phyloP scores from a whole-genome alignment of 2,329 filamentous ascomycete genomes.

The Trichophyton rubrum region DNA sequence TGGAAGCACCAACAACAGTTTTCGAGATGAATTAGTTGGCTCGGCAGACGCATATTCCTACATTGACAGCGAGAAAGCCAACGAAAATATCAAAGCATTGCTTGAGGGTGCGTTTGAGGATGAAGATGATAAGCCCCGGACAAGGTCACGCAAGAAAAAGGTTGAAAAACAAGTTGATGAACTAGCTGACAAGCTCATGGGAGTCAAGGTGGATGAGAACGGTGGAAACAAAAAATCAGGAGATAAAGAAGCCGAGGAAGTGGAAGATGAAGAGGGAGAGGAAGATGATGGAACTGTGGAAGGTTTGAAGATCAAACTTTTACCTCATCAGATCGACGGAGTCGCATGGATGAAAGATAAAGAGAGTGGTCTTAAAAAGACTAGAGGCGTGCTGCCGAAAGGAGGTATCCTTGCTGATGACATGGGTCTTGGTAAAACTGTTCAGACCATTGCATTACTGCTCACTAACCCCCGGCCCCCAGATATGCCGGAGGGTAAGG shows the following conservation, averaged over 20 bases:
- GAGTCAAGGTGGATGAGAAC: slow-evolving; percentile 36
- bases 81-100: slow-evolving; percentile 40
- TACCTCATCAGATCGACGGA: slow-evolving; percentile 90
- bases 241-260: slow-evolving; percentile 34
- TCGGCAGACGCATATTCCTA: slow-evolving; percentile 42
- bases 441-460: slow-evolving; percentile 83
- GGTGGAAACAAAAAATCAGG: slow-evolving; percentile 43
- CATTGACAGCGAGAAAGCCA: slow-evolving; percentile 38
- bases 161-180: slow-evolving; percentile 29
- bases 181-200: slow-evolving; percentile 32
- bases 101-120: slow-evolving; percentile 41
- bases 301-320: slow-evolving; percentile 72
- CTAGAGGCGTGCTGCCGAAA: slow-evolving; percentile 64
- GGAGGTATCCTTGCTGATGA: slow-evolving; percentile 94
- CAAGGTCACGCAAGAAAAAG: slow-evolving; percentile 30
- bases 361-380: slow-evolving; percentile 74
- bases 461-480: slow-evolving; percentile 66
- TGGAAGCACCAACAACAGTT: slow-evolving; percentile 36
- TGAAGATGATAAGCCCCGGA: slow-evolving; percentile 33
- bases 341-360: slow-evolving; percentile 91
- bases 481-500: slow-evolving; percentile 19
- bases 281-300: slow-evolving; percentile 55
- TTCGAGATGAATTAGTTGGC: slow-evolving; percentile 40
- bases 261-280: slow-evolving; percentile 42
- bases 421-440: slow-evolving; percentile 88